Conservation (phyloP, 441 rosid genomes). For the Aleurites moluccanus region DNA sequence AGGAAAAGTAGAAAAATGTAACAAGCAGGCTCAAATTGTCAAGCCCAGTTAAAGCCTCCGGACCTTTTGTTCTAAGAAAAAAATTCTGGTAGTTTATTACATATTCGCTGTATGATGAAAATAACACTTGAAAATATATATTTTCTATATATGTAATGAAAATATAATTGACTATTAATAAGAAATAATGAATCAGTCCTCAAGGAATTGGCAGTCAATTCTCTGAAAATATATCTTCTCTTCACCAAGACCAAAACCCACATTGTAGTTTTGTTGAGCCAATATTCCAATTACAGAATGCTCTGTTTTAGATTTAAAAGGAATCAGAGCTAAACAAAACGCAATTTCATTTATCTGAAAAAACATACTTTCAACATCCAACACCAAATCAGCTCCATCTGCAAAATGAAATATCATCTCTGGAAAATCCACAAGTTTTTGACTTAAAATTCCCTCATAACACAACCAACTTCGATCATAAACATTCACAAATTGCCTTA, state of each 20-base stretch:
- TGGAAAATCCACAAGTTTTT: constrained; percentile 44
- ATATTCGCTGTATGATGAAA: too few species aligned
- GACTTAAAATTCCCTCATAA: constrained; percentile 17
- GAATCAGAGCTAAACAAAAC: constrained; percentile 36
- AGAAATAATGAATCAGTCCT: constrained; percentile 1
- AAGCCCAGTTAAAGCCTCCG: too few species aligned
- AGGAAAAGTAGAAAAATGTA: too few species aligned
- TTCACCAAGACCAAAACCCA: constrained; percentile 34
- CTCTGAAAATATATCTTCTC: constrained; percentile 38
- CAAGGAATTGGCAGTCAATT: constrained; percentile 43
- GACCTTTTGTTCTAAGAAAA: too few species aligned
- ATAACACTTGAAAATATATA: too few species aligned
- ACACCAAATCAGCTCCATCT: constrained; percentile 37
- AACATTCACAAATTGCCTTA: background rate
- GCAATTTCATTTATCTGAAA: constrained; percentile 20
- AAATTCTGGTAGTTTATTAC: too few species aligned
- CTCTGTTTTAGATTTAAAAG: background rate
- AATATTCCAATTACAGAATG: constrained; percentile 33
- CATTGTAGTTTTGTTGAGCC: constrained; percentile 47
- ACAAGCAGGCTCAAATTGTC: too few species aligned
- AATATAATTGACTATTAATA: too few species aligned
- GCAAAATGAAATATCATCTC: constrained; percentile 36
- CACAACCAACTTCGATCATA: background rate
- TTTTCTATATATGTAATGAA: too few species aligned
- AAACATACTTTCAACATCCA: constrained; percentile 40